phyloP scores from a whole-genome alignment of 2,329 filamentous ascomycete genomes.

The Alternaria conjuncta region DNA sequence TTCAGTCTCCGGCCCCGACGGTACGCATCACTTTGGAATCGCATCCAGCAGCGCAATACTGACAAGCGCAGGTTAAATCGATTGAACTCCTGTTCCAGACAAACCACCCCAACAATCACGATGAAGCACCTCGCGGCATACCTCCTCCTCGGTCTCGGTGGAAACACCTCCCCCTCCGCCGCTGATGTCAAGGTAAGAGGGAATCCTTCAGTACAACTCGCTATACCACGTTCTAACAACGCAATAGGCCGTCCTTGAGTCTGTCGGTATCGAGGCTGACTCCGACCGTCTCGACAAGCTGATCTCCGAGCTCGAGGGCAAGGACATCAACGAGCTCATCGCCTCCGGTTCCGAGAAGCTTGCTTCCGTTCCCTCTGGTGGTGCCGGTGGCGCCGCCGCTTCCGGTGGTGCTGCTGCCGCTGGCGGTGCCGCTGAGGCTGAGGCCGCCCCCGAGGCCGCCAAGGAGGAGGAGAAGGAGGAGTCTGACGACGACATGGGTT shows the following conservation, averaged over 20 bases:
- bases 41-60: slow-evolving; percentile 16
- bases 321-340: slow-evolving; percentile 95
- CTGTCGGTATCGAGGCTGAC: slow-evolving; percentile 95
- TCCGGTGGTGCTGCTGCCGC: slow-evolving; percentile 71
- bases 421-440: slow-evolving; percentile 61
- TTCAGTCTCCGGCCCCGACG: slow-evolving; percentile 97
- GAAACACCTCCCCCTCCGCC: slow-evolving; percentile 87
- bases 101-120: slow-evolving; percentile 60
- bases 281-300: slow-evolving; percentile 82
- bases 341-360: slow-evolving; percentile 89
- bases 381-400: slow-evolving; percentile 73
- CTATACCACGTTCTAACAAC: slow-evolving; percentile 9
- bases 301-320: slow-evolving; percentile 88
- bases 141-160: slow-evolving; percentile 93
- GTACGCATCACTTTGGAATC: slow-evolving; percentile 54
- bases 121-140: slow-evolving; percentile 99
- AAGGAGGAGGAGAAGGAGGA: slow-evolving; percentile 81
- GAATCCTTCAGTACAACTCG: neutral
- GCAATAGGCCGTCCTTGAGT: slow-evolving; percentile 81
- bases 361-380: slow-evolving; percentile 94
- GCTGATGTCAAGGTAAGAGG: slow-evolving; percentile 67
- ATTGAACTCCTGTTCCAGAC: slow-evolving; percentile 89
- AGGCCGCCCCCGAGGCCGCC: slow-evolving; percentile 61
- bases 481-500: slow-evolving; percentile 77
- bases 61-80: slow-evolving; percentile 67